These are phyloP conservation scores for Stagonosporopsis cucurbitacearum DNA, from an alignment of 2,329 filamentous ascomycete species.

Conservation along the genomic window DNA sequence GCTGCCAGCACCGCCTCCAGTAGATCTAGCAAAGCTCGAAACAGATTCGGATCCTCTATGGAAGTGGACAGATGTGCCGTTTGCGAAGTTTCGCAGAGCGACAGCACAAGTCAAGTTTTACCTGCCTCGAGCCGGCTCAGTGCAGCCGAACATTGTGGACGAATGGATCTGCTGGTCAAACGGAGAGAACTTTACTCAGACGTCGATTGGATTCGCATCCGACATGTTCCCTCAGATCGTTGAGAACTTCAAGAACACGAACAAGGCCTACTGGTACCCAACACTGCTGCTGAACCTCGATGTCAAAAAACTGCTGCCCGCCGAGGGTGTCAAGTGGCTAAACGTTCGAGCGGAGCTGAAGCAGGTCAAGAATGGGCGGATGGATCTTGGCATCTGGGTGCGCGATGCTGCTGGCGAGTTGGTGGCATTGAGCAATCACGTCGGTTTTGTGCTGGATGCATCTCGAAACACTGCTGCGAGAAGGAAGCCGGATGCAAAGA, in stretches of 20 bases:
- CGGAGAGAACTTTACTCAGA: slow-evolving; percentile 68
- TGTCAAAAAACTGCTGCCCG: slow-evolving; percentile 73
- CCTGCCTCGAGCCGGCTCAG: slow-evolving; percentile 58
- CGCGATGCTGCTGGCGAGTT: slow-evolving; percentile 69
- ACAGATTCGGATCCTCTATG: slow-evolving; percentile 58
- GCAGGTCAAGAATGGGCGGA: slow-evolving; percentile 71
- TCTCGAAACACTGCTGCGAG: slow-evolving; percentile 66
- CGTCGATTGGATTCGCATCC: slow-evolving; percentile 67
- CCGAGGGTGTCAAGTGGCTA: slow-evolving; percentile 74
- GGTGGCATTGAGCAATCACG: slow-evolving; percentile 72
- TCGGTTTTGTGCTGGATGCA: slow-evolving; percentile 68
- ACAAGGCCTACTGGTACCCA: slow-evolving; percentile 70
- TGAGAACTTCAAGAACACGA: slow-evolving; percentile 54
- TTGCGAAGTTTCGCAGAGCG: slow-evolving; percentile 57
- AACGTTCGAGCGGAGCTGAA: slow-evolving; percentile 70
- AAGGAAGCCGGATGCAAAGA: slow-evolving; percentile 48
- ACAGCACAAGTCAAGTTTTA: slow-evolving; percentile 59
- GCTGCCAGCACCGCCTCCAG: slow-evolving; percentile 52
- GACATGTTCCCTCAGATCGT: slow-evolving; percentile 74
- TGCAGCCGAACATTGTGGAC: slow-evolving; percentile 57
- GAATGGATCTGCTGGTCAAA: slow-evolving; percentile 71
- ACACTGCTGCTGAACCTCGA: slow-evolving; percentile 78
- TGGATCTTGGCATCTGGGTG: slow-evolving; percentile 75
- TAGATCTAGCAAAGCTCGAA: slow-evolving; percentile 52
- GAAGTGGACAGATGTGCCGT: slow-evolving; percentile 55